Conservation (phyloP, 495 filamentous ascomycete species). For the Haplographium delicatum region DNA sequence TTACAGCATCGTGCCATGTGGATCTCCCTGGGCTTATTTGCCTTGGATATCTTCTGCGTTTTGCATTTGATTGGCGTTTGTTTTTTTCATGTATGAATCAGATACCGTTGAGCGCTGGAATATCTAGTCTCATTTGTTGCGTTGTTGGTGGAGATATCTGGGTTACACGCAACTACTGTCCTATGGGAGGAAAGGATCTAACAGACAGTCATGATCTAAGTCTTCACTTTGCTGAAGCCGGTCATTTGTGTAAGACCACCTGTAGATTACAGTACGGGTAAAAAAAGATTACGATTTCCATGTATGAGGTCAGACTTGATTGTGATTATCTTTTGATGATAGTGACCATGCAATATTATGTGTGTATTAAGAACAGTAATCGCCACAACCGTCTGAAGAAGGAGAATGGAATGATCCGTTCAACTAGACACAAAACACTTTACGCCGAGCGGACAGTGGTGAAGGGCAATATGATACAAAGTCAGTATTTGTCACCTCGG, state of each 20-base stretch:
- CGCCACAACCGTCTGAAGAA: constrained; percentile 4
- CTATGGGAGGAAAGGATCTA: constrained; percentile 7
- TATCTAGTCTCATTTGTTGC: constrained; percentile 10
- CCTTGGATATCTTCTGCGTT: constrained; percentile 15
- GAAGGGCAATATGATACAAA: constrained; percentile 4
- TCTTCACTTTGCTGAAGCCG: not conserved
- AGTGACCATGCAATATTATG: constrained; percentile 3
- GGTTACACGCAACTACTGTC: not conserved
- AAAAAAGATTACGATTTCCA: no score
- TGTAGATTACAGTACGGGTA: no score
- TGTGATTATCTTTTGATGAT: not conserved
- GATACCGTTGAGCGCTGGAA: constrained; percentile 8
- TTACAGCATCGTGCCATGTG: constrained; percentile 5
- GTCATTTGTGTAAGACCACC: no score
- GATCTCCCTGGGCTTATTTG: constrained; percentile 5
- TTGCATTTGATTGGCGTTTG: constrained; percentile 26
- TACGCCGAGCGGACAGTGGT: not conserved
- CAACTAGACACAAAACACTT: constrained; percentile 4
- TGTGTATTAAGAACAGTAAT: not conserved
- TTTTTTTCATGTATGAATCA: constrained; percentile 11
- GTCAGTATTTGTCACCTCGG: constrained; percentile 3
- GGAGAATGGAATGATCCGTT: not conserved
- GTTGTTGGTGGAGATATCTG: not conserved
- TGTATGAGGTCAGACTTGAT: not conserved
- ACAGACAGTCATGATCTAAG: constrained; percentile 2